Conservation (phyloP, 371 early-diverging fungal genomes). For the Basidiobolus heterosporus region DNA sequence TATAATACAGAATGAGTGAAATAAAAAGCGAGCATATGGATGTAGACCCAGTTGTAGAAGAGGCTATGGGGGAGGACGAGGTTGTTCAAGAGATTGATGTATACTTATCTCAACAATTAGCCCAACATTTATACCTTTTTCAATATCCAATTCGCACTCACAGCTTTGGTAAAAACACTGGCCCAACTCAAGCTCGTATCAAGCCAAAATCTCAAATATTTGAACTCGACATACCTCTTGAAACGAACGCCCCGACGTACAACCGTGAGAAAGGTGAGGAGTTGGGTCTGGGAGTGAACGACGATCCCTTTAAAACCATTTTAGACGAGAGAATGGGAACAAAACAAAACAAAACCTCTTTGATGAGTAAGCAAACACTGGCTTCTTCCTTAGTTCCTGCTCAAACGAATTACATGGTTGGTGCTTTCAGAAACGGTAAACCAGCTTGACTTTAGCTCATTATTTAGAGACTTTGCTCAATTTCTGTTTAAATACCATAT, state of each 20-base stretch:
- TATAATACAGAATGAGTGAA: too few species aligned
- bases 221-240: slow-evolving; percentile 73
- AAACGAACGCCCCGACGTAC: slow-evolving; percentile 48
- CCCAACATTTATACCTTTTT: slow-evolving; percentile 53
- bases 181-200: slow-evolving; percentile 51
- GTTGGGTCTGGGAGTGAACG: slow-evolving; percentile 59
- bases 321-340: slow-evolving; percentile 33
- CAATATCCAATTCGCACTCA: slow-evolving; percentile 64
- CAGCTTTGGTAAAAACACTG: slow-evolving; percentile 1
- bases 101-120: slow-evolving; percentile 45
- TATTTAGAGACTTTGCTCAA: not conserved
- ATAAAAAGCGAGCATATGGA: too few species aligned
- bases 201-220: slow-evolving; percentile 64
- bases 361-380: slow-evolving; percentile 59
- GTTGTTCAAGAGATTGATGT: slow-evolving; percentile 64
- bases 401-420: slow-evolving; percentile 65
- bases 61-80: slow-evolving; percentile 31
- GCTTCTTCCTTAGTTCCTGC: slow-evolving; percentile 57
- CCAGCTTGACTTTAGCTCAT: slow-evolving; percentile 8
- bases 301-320: slow-evolving; percentile 45
- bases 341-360: slow-evolving; percentile 29
- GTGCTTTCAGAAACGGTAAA: slow-evolving; percentile 42
- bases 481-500: slow-evolving; percentile 16
- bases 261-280: slow-evolving; percentile 60
- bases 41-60: too few species aligned